Evolutionary conservation across 2,329 filamentous ascomycete genomes (phyloP), one percentile per base, ranked within the genome.

Genomic region (Myriosclerotinia duriaeana): DNA sequence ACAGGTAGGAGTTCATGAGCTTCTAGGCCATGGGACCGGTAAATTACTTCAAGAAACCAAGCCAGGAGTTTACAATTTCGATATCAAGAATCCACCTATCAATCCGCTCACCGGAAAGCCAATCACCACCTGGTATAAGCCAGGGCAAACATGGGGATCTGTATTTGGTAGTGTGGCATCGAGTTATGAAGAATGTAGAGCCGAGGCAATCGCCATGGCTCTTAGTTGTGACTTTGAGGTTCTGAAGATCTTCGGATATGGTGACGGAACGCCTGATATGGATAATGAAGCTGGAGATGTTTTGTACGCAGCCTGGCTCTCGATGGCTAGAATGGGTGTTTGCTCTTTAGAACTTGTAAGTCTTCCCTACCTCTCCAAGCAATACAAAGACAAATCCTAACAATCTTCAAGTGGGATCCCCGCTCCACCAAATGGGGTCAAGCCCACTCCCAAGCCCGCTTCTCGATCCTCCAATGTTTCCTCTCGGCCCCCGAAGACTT

Each of bases 261-360:
- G 93, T 38, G 85, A 96, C 72, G 93, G 93, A 26, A 85, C 80
- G 22, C 79, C 83, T 62, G 84, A 96, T 74, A 89, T 96, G 71
- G 80, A 90, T 71, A 84, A 86, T 68, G 86, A 90, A 74, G 92
- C 93, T 12, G 93, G 93, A 53, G 90, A 97, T 75, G 87, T 99
- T 8, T 85, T 98, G 9, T 97, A 94, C 74, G 87, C 89, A 0
- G 89, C 90, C 2, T 99, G 98, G 77, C 85, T 99, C 12, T 88
- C 89, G 72, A 98, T 99, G 94, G 95, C 95, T 17, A 87, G 93
- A 48, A 92, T 93, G n/a, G 95, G 95, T 68, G 83, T 99, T 54
- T 86, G 88, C 7, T 90, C 93, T 1, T 84, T 98, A 30, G 94
- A 98, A 77, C 92, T 95, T 5, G 64, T 61, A 65, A 38, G 64